Base-by-base conservation (phyloP, 2,329 filamentous ascomycete genomes). In the Sphaerulina musiva region DNA sequence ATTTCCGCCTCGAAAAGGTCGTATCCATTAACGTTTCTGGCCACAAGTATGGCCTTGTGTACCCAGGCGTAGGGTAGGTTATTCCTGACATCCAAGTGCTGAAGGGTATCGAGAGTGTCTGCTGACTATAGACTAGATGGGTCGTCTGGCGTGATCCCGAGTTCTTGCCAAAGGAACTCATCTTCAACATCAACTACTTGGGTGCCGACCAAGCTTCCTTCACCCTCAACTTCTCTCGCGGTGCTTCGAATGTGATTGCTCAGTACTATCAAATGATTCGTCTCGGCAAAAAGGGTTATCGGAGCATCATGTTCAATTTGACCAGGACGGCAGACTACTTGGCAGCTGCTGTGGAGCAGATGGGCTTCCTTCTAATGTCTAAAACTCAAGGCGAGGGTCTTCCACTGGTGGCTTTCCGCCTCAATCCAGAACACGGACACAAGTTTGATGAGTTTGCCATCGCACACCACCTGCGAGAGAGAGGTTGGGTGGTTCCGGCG, bases 151-250 rank as follows among this genome's bases (percentile, higher is more conserved):
- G 91, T 46, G 81, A 83, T 39, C 81, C 88, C 48, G 85, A 93
- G 70, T 93, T 79, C 73, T 80, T 95, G 2, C 92, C 92, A 6
- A 80, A 92, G 68, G 91, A 96, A 67, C 84, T 96, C 20, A 89
- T 97, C 65, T 97, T 97, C 82, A 96, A 95, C 79, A 96, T 97
- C 80, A 96, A 96, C 80, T 97, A 97, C 74, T 85, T 96, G 5
- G 92, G 92, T 47, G 91, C 92, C 9, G 89, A 96, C 68, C 92
- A 97, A 71, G 86, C 90, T 2, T 95, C 89, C 2, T 96, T 96
- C 75, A 96, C 92, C 0, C 83, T 97, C 56, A 97, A 97, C 78
- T 97, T 97, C 78, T 95, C 88, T 68, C 95, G 95, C 72, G 91
- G 91, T 54, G 92, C 92, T 10, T 89, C 86, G 5, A 91, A 96